These are phyloP conservation scores for Jackrogersella minutella DNA, from an alignment of 495 filamentous ascomycete species.

Conservation along the genomic window DNA sequence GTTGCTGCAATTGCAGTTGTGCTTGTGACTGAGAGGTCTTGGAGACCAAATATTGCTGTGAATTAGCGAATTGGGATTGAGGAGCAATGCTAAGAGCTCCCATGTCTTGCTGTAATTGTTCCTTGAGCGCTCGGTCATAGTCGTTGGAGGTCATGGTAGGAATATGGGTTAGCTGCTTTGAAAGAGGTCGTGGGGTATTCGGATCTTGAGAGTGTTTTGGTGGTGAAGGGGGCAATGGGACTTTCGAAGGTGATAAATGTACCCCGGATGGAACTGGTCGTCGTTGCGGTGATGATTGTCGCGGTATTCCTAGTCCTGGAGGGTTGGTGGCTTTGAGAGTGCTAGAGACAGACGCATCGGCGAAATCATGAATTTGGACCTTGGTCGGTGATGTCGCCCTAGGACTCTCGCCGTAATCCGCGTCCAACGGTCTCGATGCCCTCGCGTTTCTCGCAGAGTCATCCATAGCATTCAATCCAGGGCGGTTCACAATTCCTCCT, in stretches of 20 bases:
- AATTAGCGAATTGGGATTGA: constrained; percentile 18
- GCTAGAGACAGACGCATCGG: constrained; percentile 43
- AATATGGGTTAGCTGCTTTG: constrained; percentile 48
- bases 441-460: constrained; percentile 75
- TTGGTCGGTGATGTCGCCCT: constrained; percentile 54
- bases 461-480: constrained; percentile 71
- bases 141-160: constrained; percentile 58
- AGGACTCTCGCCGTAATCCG: constrained; percentile 57
- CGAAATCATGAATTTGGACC: constrained; percentile 42
- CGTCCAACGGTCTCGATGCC: constrained; percentile 55
- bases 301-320: constrained; percentile 43
- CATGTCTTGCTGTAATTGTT: constrained; percentile 68
- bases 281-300: constrained; percentile 66
- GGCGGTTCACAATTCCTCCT: constrained; percentile 54
- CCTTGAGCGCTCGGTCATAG: constrained; percentile 66
- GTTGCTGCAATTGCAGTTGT: constrained; percentile 32
- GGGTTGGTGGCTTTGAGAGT: constrained; percentile 51
- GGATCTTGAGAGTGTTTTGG: constrained; percentile 47
- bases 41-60: constrained; percentile 40
- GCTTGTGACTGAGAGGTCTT: constrained; percentile 35
- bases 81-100: constrained; percentile 51
- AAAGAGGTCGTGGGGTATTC: constrained; percentile 56
- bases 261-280: constrained; percentile 56
- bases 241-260: constrained; percentile 65
- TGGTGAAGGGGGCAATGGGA: constrained; percentile 68